These are phyloP conservation scores for Lumnitzera littorea DNA, from an alignment of 345 rosid species.

Conservation along the genomic window DNA sequence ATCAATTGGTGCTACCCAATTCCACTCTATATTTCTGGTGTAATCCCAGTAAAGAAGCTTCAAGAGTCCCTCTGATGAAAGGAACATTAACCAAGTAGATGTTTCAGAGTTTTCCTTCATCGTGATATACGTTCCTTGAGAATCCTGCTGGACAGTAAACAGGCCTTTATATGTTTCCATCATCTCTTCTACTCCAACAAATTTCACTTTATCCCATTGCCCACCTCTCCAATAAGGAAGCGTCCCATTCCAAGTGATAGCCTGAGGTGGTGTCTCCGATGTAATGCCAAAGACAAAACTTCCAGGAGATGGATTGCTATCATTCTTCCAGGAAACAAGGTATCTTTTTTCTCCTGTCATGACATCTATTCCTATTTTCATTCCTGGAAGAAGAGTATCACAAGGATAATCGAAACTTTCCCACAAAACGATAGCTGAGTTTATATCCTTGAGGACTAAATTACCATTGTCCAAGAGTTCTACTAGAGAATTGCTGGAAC, in stretches of 20 bases:
- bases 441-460: constrained; percentile 12
- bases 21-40: constrained; percentile 5
- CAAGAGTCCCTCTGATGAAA: constrained; percentile 10
- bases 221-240: too few relatives aligned
- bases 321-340: constrained; percentile 14
- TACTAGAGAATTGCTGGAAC: neutral
- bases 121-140: too few relatives aligned
- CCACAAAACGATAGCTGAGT: constrained; percentile 10
- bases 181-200: too few relatives aligned
- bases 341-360: neutral
- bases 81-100: constrained; percentile 6
- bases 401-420: constrained; percentile 29
- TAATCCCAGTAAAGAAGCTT: constrained; percentile 10
- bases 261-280: constrained; percentile 16
- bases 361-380: constrained; percentile 23
- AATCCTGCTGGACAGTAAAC: too few relatives aligned
- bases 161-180: too few relatives aligned
- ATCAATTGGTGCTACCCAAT: constrained; percentile 13
- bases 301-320: constrained; percentile 22
- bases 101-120: neutral
- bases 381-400: constrained; percentile 23
- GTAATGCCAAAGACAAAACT: constrained; percentile 11
- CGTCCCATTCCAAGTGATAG: constrained; percentile 1
- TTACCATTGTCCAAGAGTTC: constrained; percentile 26
- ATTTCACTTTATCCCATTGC: too few relatives aligned